These are phyloP conservation scores for Aspergillus udagawae DNA, from an alignment of 2,329 filamentous ascomycete genomes.

Conservation along the genomic window DNA sequence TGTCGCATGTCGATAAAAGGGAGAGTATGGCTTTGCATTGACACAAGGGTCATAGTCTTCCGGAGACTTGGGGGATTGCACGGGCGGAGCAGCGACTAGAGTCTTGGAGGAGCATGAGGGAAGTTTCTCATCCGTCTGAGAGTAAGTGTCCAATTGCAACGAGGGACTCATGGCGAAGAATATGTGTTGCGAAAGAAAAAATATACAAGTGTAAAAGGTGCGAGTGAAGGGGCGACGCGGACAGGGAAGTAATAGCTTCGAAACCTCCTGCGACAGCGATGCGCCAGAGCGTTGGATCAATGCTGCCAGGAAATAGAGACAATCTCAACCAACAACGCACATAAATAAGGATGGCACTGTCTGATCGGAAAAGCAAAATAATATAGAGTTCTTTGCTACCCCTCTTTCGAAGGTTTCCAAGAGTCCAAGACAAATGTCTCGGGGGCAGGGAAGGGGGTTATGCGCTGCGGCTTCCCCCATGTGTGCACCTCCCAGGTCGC, in stretches of 20 bases:
- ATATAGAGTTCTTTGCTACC: not conserved
- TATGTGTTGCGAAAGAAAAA: not conserved
- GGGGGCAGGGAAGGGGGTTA: not conserved
- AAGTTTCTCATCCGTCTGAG: not conserved
- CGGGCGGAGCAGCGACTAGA: not conserved
- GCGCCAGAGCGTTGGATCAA: too few species aligned
- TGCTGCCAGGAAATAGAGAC: too few species aligned
- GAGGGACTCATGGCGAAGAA: not conserved
- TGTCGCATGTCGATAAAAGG: conserved; percentile 42
- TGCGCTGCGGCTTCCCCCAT: not conserved
- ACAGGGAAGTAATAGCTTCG: too few species aligned
- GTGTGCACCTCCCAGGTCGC: not conserved
- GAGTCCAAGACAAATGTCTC: not conserved
- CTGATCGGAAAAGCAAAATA: not conserved
- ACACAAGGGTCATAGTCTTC: conserved; percentile 37
- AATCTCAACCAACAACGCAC: too few species aligned
- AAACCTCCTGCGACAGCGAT: too few species aligned
- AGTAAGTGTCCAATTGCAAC: not conserved
- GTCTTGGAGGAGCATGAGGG: not conserved
- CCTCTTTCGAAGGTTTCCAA: not conserved
- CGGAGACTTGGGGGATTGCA: not conserved
- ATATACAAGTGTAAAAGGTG: not conserved
- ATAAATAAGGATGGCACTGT: too few species aligned
- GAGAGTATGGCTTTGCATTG: conserved; percentile 40
- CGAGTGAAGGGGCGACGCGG: not conserved